Evolutionary conservation across 176 grass and related monocot species (phyloP).

Genomic region (Juncus effusus): DNA sequence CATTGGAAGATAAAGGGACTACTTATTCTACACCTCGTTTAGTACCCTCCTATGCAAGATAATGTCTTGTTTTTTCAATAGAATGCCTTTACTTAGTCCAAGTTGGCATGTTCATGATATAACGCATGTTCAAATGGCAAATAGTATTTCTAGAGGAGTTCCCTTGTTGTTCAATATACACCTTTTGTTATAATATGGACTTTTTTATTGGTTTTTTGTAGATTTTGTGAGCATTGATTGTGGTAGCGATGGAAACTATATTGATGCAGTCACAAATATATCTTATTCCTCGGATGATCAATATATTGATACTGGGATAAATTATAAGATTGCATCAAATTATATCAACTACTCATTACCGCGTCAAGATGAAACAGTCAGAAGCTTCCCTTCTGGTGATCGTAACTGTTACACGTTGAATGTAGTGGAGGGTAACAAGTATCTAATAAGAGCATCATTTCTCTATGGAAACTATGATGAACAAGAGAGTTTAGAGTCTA

Average conservation of each 20-base stretch:
- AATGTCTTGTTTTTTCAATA: no score
- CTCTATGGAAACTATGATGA: slow-evolving; percentile 30
- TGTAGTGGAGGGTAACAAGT: neutral
- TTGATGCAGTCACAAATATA: neutral
- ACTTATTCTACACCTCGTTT: no score
- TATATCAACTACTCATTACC: neutral
- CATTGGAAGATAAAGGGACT: no score
- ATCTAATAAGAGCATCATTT: neutral
- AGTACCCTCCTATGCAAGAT: no score
- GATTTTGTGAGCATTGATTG: slow-evolving; percentile 23
- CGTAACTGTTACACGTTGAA: slow-evolving; percentile 31
- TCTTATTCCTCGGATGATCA: neutral
- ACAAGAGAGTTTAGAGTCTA: neutral
- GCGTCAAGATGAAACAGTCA: neutral
- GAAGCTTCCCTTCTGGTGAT: slow-evolving; percentile 23
- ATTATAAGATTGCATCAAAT: slow-evolving; percentile 1
- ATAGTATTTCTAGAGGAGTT: no score
- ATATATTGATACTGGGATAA: slow-evolving; percentile 3
- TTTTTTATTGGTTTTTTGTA: neutral
- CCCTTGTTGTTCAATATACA: no score
- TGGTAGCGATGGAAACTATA: neutral
- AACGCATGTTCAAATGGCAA: no score
- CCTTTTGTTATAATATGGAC: no score
- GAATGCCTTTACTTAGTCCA: no score
- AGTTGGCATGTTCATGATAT: no score